Conservation (phyloP, 345 rosid species). For the Lepidium didymum region DNA sequence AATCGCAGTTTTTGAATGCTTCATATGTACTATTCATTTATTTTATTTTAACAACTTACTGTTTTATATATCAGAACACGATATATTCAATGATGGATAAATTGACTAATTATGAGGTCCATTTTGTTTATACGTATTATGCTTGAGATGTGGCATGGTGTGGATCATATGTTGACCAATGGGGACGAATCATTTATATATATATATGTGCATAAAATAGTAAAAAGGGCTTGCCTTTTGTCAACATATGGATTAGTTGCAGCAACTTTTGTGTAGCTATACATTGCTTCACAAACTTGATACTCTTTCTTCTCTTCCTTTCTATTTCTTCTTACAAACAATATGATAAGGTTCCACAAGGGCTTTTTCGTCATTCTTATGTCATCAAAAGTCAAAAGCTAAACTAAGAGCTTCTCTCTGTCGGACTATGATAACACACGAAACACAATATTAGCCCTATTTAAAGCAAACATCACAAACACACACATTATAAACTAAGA, state of each 20-base stretch:
- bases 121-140: background rate
- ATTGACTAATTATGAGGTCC: background rate
- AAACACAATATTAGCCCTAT: conserved; percentile 6
- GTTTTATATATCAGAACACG: conserved; percentile 19
- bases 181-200: background rate
- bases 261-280: conserved; percentile 28
- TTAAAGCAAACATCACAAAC: conserved; percentile 14
- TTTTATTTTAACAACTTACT: background rate
- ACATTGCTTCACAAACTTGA: conserved; percentile 32
- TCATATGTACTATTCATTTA: too few relatives aligned
- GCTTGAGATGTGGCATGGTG: conserved; percentile 15
- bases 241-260: conserved; percentile 37
- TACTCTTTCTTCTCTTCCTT: conserved; percentile 22
- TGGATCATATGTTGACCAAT: conserved; percentile 24
- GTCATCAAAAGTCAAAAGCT: conserved; percentile 21
- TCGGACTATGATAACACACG: conserved; percentile 23
- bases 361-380: background rate
- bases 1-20: background rate
- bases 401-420: conserved; percentile 26
- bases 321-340: background rate
- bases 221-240: background rate
- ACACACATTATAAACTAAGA: background rate
- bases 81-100: background rate
- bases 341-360: conserved; percentile 11
- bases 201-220: background rate